Evolutionary conservation across 2,329 filamentous ascomycete species (phyloP).

Genomic region (Penicillium sp.): DNA sequence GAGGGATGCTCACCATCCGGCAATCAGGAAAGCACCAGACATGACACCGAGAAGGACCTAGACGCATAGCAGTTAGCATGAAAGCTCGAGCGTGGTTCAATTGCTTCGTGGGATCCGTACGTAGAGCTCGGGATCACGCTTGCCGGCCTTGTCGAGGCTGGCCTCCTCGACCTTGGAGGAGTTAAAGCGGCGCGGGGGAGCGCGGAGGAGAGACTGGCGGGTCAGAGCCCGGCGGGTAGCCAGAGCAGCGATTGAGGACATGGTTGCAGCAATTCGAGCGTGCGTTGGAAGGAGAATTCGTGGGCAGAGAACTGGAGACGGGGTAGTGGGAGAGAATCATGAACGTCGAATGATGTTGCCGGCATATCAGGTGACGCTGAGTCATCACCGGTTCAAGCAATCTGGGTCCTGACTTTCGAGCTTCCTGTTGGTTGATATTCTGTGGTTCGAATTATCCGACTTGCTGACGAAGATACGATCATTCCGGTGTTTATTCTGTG

Average conservation of each 20-base stretch:
- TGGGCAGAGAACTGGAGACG: conserved; percentile 19
- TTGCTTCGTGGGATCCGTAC: conserved; percentile 47
- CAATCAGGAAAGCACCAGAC: conserved; percentile 80
- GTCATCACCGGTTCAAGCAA: conserved; percentile 12
- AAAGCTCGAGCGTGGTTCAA: conserved; percentile 5
- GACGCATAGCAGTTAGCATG: conserved; percentile 15
- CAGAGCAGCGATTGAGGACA: conserved; percentile 45
- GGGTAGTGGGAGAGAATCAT: conserved; percentile 32
- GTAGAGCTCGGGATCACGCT: conserved; percentile 71
- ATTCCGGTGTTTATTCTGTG: conserved; percentile 9
- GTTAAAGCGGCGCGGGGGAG: conserved; percentile 39
- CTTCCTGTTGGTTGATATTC: conserved; percentile 10
- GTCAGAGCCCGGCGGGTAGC: conserved; percentile 43
- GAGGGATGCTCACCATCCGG: conserved; percentile 62
- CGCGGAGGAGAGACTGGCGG: conserved; percentile 43
- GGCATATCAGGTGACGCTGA: conserved; percentile 30
- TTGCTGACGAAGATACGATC: conserved; percentile 7
- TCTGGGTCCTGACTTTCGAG: conserved; percentile 6
- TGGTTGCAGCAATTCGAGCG: conserved; percentile 26
- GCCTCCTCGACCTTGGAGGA: conserved; percentile 48
- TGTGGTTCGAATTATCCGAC: neutral
- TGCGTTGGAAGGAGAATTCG: conserved; percentile 16
- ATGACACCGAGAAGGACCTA: conserved; percentile 91
- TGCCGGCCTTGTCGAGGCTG: conserved; percentile 61
- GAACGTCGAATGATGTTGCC: conserved; percentile 36